phyloP scores from a whole-genome alignment of 768 basidiomycete genomes.

The Calocybe indica region DNA sequence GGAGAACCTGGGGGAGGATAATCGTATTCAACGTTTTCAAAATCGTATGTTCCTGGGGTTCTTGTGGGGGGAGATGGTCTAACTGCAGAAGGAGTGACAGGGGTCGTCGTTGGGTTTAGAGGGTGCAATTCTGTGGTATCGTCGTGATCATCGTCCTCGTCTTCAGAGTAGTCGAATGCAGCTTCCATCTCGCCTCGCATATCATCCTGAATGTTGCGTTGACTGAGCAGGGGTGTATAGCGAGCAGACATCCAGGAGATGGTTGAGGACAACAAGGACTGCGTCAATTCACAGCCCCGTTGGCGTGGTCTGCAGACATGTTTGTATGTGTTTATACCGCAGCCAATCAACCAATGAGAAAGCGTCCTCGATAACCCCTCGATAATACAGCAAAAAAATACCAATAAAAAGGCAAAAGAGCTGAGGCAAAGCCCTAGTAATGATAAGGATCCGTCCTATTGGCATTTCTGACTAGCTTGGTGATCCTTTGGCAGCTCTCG shows the following conservation, averaged over 20 bases:
- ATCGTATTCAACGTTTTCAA: conserved; percentile 76
- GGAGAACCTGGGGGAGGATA: conserved; percentile 83
- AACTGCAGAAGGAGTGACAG: conserved; percentile 16
- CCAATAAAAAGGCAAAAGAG: too few relatives aligned
- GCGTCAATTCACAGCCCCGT: neutral
- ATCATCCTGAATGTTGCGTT: conserved; percentile 39
- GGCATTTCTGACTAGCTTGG: conserved; percentile 46
- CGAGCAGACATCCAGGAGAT: conserved; percentile 39
- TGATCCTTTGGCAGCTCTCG: conserved; percentile 69
- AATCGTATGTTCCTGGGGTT: conserved; percentile 57
- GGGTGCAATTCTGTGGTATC: conserved; percentile 46
- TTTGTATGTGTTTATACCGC: conserved; percentile 9
- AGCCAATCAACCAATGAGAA: neutral
- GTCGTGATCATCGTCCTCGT: conserved; percentile 53
- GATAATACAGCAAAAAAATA: too few relatives aligned
- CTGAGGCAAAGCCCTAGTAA: too few relatives aligned
- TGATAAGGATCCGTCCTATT: conserved; percentile 25
- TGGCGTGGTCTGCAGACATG: neutral
- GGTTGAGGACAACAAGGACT: conserved; percentile 2
- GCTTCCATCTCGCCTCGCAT: conserved; percentile 70
- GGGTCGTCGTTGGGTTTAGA: conserved; percentile 35
- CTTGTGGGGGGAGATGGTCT: conserved; percentile 11
- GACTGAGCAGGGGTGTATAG: conserved; percentile 63
- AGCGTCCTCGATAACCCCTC: too few relatives aligned
- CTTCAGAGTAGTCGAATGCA: conserved; percentile 78